These are phyloP conservation scores for Solanum corneliomulleri DNA, from an alignment of 257 asterid species.

Conservation along the genomic window DNA sequence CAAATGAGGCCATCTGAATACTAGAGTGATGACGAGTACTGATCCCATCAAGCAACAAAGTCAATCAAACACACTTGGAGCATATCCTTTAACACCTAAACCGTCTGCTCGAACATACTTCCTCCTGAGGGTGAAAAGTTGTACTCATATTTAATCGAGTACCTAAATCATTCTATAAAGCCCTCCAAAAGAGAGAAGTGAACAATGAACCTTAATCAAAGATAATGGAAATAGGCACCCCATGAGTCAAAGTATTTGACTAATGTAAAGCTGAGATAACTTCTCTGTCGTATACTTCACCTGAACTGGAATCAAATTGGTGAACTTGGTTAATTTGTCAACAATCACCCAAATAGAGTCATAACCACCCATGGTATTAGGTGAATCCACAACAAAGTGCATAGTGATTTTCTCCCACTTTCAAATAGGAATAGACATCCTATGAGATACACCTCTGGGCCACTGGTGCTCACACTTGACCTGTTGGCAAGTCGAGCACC, in stretches of 20 bases:
- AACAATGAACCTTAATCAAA: neutral
- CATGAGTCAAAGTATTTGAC: neutral
- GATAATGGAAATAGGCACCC: neutral
- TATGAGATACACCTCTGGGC: neutral
- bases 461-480: neutral
- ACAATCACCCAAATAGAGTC: neutral
- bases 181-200: neutral
- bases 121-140: neutral
- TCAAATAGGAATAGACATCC: neutral
- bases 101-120: accelerated
- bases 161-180: neutral
- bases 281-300: neutral
- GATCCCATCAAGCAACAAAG: neutral
- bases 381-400: neutral
- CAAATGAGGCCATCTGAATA: neutral
- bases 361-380: neutral
- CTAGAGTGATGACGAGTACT: neutral
- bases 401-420: neutral
- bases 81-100: neutral
- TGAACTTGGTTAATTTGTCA: neutral
- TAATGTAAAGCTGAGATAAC: too few relatives aligned
- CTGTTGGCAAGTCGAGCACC: too few relatives aligned
- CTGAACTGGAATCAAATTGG: neutral
- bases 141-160: neutral
- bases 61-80: neutral